phyloP scores from a whole-genome alignment of 2,329 filamentous ascomycete genomes.

The Alternaria brassicicola region DNA sequence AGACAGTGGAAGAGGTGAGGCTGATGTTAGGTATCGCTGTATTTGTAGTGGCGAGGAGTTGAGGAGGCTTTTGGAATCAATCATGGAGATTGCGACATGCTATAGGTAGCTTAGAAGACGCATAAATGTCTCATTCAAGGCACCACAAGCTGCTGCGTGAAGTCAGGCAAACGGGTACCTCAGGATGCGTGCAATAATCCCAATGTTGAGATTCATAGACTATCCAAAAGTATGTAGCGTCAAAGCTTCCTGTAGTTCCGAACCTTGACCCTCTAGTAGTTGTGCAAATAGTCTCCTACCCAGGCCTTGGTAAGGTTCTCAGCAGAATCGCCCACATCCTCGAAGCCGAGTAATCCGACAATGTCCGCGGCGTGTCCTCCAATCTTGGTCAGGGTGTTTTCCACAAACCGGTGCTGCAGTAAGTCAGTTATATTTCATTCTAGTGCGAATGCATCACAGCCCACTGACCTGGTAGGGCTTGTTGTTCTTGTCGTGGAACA shows the following conservation, averaged over 20 bases:
- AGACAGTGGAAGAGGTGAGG: no score
- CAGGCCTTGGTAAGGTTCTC: not conserved
- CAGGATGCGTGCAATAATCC: not conserved
- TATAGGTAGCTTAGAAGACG: not conserved
- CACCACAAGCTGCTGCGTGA: not conserved
- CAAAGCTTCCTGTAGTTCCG: not conserved
- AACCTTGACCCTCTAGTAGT: not conserved
- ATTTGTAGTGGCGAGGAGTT: no score
- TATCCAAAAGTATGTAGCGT: not conserved
- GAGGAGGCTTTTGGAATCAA: not conserved
- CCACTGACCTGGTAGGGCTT: not conserved
- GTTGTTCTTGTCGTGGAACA: not conserved
- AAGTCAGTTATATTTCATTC: not conserved
- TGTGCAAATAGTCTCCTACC: not conserved
- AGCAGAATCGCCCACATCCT: no score
- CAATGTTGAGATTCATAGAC: not conserved
- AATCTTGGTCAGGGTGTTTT: not conserved
- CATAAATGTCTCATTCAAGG: not conserved
- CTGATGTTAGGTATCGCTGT: no score
- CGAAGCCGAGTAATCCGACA: no score
- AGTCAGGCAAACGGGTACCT: not conserved
- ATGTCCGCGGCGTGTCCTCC: not conserved
- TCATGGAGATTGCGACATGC: not conserved
- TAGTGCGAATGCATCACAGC: not conserved
- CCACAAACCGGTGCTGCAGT: not conserved